phyloP scores from a whole-genome alignment of 768 basidiomycete species.

The Tulasnella sp. region DNA sequence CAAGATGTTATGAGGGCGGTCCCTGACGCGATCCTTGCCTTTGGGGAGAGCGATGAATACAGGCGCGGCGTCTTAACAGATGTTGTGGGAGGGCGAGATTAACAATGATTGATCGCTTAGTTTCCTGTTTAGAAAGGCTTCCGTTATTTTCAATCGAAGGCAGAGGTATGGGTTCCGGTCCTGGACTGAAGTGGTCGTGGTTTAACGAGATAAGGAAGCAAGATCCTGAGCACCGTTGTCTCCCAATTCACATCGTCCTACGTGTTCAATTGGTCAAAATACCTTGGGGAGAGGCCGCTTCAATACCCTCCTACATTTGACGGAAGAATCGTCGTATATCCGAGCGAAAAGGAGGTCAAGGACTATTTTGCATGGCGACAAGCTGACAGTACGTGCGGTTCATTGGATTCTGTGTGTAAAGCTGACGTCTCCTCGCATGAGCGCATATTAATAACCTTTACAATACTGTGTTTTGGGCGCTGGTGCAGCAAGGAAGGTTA shows the following conservation, averaged over 20 bases:
- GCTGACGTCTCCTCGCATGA: constrained; percentile 24
- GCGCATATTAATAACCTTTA: constrained; percentile 98
- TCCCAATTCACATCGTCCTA: constrained; percentile 88
- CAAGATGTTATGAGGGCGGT: constrained; percentile 68
- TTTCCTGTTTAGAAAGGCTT: constrained; percentile 70
- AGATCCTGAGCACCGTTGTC: constrained; percentile 72
- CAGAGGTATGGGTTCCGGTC: constrained; percentile 26
- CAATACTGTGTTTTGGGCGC: constrained; percentile 92
- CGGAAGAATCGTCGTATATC: constrained; percentile 76
- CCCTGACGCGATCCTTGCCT: constrained; percentile 74
- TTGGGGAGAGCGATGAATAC: constrained; percentile 96
- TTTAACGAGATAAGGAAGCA: constrained; percentile 24
- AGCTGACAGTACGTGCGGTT: constrained; percentile 64
- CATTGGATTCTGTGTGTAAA: neutral
- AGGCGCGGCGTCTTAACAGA: constrained; percentile 42
- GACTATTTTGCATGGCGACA: constrained; percentile 98
- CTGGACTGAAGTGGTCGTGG: neutral
- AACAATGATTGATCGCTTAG: constrained; percentile 31
- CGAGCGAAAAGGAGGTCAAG: constrained; percentile 52
- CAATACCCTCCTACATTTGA: constrained; percentile 88
- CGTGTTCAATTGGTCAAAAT: constrained; percentile 72
- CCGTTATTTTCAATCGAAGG: constrained; percentile 74
- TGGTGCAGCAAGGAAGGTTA: constrained; percentile 73
- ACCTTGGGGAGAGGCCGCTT: constrained; percentile 61
- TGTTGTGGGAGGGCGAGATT: neutral